These are phyloP conservation scores for Discostella stelligera DNA, from an alignment of 352 stramenopile genomes.

Conservation along the genomic window DNA sequence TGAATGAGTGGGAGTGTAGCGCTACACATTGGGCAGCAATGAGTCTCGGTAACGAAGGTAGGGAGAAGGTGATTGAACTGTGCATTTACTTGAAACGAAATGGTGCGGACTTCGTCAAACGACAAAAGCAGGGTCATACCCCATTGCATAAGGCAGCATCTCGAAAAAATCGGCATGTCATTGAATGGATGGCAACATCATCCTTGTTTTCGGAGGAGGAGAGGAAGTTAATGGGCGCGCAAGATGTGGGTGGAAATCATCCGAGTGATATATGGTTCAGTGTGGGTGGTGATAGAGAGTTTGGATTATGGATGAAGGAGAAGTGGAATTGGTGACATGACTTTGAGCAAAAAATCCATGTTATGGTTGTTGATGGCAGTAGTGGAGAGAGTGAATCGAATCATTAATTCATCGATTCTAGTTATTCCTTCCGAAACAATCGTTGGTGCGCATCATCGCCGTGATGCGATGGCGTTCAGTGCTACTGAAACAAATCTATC, in stretches of 20 bases:
- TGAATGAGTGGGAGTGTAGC: constrained; percentile 76
- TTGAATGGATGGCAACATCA: constrained; percentile 62
- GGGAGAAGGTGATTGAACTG: constrained; percentile 45
- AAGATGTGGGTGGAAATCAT: constrained; percentile 65
- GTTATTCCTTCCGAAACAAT: too few relatives aligned
- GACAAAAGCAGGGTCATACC: constrained; percentile 74
- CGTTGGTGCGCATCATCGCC: too few relatives aligned
- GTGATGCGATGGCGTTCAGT: too few relatives aligned
- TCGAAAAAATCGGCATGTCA: constrained; percentile 57
- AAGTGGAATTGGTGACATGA: constrained; percentile 27
- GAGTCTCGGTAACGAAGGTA: constrained; percentile 51
- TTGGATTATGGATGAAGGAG: constrained; percentile 66
- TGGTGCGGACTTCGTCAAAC: constrained; percentile 47
- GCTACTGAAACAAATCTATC: too few relatives aligned
- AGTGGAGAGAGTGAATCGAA: too few relatives aligned
- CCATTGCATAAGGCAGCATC: constrained; percentile 77
- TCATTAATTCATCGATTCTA: too few relatives aligned
- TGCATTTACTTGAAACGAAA: constrained; percentile 57
- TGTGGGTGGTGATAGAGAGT: constrained; percentile 56
- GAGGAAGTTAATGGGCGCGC: constrained; percentile 27
- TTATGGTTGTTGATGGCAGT: too few relatives aligned
- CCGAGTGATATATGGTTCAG: constrained; percentile 71
- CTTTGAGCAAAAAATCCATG: too few relatives aligned
- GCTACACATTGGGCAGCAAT: constrained; percentile 69
- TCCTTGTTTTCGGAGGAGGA: constrained; percentile 43